Evolutionary conservation across 1,284 basidiomycete species (phyloP).

Genomic region (Neotropicomus parvogracilis): DNA sequence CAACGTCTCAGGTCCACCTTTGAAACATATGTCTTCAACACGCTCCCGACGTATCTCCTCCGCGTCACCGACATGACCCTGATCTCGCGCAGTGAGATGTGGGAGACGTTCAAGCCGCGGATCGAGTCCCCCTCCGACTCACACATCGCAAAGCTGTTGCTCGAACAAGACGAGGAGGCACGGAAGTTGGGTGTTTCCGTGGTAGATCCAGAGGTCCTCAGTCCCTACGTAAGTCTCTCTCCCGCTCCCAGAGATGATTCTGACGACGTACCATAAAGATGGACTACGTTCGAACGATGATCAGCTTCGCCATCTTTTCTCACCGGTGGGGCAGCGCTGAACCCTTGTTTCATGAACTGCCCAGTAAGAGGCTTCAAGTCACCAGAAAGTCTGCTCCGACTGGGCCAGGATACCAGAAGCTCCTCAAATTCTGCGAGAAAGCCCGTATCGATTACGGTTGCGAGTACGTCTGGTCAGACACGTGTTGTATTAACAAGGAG

Average conservation of each 20-base stretch:
- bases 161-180: conserved; percentile 27
- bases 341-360: conserved; percentile 21
- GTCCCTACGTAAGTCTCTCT: conserved; percentile 20
- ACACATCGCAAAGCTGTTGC: conserved; percentile 23
- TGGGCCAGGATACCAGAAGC: conserved; percentile 30
- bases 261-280: conserved; percentile 15
- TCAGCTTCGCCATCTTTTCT: conserved; percentile 25
- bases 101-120: conserved; percentile 23
- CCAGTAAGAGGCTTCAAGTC: conserved; percentile 14
- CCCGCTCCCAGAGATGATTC: not conserved
- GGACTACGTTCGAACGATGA: conserved; percentile 19
- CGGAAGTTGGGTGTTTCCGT: conserved; percentile 24
- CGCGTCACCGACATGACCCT: conserved; percentile 23
- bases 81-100: conserved; percentile 23
- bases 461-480: conserved; percentile 31
- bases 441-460: conserved; percentile 25
- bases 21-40: conserved; percentile 27
- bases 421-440: conserved; percentile 26
- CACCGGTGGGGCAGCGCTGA: conserved; percentile 23
- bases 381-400: conserved; percentile 16
- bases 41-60: conserved; percentile 23
- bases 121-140: conserved; percentile 22
- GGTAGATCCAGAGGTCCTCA: conserved; percentile 23
- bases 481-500: conserved; percentile 31
- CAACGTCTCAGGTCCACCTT: conserved; percentile 23